Evolutionary conservation across 208 protist genomes (phyloP).

Genomic region (Naegleria gruberi): DNA sequence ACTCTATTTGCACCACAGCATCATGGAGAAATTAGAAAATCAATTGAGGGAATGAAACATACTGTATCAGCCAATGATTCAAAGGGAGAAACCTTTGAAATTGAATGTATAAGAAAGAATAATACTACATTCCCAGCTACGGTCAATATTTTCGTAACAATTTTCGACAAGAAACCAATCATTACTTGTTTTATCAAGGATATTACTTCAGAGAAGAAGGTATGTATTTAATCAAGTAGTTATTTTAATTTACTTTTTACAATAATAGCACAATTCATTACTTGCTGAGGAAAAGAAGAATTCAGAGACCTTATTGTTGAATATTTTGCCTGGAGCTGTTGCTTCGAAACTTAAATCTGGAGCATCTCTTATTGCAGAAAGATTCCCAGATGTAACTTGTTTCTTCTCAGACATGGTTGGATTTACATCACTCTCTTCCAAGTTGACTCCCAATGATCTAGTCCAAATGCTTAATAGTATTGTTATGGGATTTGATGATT

Average conservation of each 20-base stretch:
- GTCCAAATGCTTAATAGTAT: neutral
- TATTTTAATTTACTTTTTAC: no score
- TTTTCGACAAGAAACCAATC: neutral
- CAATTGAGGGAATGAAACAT: neutral
- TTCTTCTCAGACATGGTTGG: neutral
- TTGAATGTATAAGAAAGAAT: neutral
- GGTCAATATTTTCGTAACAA: neutral
- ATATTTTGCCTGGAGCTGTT: neutral
- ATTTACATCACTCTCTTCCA: constrained; percentile 38
- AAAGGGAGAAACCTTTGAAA: neutral
- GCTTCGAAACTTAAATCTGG: neutral
- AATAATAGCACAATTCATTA: neutral
- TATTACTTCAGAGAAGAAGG: neutral
- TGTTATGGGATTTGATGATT: constrained; percentile 17
- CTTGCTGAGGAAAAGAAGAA: neutral
- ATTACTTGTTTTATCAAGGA: neutral
- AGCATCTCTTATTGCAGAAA: neutral
- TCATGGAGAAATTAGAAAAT: neutral
- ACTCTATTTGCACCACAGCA: neutral
- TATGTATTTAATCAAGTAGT: no score
- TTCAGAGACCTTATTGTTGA: neutral
- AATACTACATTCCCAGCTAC: neutral
- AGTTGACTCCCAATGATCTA: constrained; percentile 24
- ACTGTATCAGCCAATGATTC: neutral
- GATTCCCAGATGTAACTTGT: neutral